Conservation (phyloP, 192 early-diverging fungal genomes). For the Geranomyces michiganensis region DNA sequence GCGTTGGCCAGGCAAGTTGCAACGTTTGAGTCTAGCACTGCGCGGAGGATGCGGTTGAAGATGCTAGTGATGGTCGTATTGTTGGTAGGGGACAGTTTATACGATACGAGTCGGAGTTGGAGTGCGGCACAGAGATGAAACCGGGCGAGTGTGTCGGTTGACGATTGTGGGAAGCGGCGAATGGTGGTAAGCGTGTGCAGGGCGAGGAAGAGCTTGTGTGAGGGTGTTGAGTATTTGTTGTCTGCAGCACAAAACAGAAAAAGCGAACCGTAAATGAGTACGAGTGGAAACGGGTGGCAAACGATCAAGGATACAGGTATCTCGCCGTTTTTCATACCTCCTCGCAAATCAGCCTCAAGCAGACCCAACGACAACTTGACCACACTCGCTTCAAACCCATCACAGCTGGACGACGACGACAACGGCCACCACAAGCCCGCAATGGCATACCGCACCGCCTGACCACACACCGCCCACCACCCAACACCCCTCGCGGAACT, state of each 20-base stretch:
- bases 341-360: slow-evolving; percentile 9
- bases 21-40: neutral
- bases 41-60: neutral
- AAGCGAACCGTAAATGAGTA: neutral
- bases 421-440: neutral
- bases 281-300: neutral
- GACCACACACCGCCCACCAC: neutral
- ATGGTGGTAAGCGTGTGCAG: neutral
- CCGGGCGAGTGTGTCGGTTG: neutral
- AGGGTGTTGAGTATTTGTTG: neutral
- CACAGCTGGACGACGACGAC: neutral
- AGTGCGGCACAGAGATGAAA: neutral
- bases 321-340: neutral
- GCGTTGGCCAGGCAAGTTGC: neutral
- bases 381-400: neutral
- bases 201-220: slow-evolving; percentile 2
- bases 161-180: neutral
- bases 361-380: neutral
- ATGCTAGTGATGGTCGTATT: neutral
- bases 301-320: neutral
- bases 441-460: neutral
- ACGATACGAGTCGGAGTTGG: neutral
- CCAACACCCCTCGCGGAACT: neutral
- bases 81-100: neutral
- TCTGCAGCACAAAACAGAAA: slow-evolving; percentile 7